Evolutionary conservation across 768 basidiomycete species (phyloP), one percentile per base, ranked within the genome.

Genomic region (Gymnopilus dilepis): DNA sequence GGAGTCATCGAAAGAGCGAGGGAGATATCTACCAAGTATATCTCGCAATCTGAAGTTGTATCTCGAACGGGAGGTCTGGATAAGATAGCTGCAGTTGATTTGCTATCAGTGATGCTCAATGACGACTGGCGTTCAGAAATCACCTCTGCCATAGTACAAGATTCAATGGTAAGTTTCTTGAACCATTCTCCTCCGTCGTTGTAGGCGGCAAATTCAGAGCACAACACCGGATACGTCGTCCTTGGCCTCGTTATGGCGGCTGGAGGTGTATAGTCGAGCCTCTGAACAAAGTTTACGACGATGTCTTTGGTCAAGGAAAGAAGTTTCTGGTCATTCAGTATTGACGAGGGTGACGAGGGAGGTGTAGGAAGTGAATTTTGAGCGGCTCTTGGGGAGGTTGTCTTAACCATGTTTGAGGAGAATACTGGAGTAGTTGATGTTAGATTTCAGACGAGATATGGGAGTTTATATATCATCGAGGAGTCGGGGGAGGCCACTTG

Each of bases 131-230:
- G 13, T 15, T 22, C 5, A 26, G 21, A 2, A 37, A n/a, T 1
- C 40, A 54, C 52, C 34, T 54, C 52, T 12, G 59, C 59, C 31
- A 60, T 34, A 31, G 53, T 48, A 22, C 52, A 52, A 9, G 59
- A 56, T 54, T 55, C 53, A 9, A 26, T 33, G 12, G 53, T 38
- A 8, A 55, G 17, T 2, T 31, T 34, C 8, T 55, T 34, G 43
- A 62, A 58, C 56, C 57, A 58, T 19, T 28, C 37, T 34, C 33
- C 24, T 5, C 57, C 50, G 26, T 51, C 50, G 26, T 59, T 30
- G 24, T 58, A 53, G 21, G 19, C 40, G 13, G 47, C 47, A 41
- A 58, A 56, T 21, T 62, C 61, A 2, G 43, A 48, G 12, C 31
- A 41, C 52, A 60, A 22, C 7, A 24, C 4, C 17, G 33, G 28